These are phyloP conservation scores for Candolleomyces eurysporus DNA, from an alignment of 768 basidiomycete genomes.

Conservation along the genomic window DNA sequence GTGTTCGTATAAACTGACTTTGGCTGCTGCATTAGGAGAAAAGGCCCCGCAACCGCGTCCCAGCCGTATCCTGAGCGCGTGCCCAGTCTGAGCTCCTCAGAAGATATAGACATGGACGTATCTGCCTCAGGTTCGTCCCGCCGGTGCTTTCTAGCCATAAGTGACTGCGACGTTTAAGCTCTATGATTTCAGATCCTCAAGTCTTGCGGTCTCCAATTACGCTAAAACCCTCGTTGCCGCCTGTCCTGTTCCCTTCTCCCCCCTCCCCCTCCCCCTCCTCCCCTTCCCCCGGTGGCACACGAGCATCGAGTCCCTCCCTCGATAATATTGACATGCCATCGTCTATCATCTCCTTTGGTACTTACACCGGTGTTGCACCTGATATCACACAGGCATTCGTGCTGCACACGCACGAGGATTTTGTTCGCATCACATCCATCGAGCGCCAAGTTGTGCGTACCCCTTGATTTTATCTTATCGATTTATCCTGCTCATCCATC, in stretches of 20 bases:
- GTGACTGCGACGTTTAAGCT: background rate
- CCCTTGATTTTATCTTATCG: background rate
- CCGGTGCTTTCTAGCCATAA: slow-evolving; percentile 1
- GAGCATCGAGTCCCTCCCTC: slow-evolving; percentile 1
- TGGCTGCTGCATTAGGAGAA: slow-evolving; percentile 8
- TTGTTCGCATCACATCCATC: slow-evolving; percentile 22
- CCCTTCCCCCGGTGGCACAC: background rate
- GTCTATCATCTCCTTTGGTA: background rate
- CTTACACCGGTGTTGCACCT: background rate
- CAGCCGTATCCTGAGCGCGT: background rate
- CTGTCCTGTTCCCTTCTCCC: background rate
- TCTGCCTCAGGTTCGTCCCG: slow-evolving; percentile 1
- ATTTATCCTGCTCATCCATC: background rate
- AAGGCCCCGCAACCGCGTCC: slow-evolving; percentile 4
- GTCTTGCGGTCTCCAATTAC: slow-evolving; percentile 1
- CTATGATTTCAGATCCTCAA: background rate
- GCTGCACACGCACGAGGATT: slow-evolving; percentile 17
- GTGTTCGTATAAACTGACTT: slow-evolving; percentile 7
- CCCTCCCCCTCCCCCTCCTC: background rate
- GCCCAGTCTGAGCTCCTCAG: background rate
- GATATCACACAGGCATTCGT: slow-evolving; percentile 8
- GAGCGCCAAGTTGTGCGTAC: slow-evolving; percentile 24
- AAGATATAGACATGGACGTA: slow-evolving; percentile 7
- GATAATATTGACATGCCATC: slow-evolving; percentile 3
- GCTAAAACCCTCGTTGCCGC: background rate